Evolutionary conservation across 305 asterid genomes (phyloP).

Genomic region (Euphrasia arctica): DNA sequence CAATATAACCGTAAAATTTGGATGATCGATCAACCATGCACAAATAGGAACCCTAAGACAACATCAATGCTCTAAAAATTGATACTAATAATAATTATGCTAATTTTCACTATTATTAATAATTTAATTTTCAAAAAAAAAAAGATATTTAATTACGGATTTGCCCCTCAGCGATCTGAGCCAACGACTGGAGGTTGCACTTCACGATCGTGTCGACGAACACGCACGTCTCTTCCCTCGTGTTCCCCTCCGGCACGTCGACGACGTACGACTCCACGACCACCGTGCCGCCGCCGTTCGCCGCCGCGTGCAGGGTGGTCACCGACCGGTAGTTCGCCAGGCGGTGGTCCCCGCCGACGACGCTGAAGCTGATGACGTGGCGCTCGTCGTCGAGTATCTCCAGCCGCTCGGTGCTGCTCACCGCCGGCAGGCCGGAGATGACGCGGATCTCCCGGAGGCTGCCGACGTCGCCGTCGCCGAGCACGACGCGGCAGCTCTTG

Average conservation of each 20-base stretch:
- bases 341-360: conserved; percentile 55
- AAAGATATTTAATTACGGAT: conserved; percentile 6
- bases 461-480: conserved; percentile 48
- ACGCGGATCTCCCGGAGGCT: conserved; percentile 46
- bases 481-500: conserved; percentile 53
- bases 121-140: not conserved
- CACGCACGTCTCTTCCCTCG: conserved; percentile 72
- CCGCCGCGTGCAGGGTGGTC: conserved; percentile 43
- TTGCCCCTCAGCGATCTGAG: conserved; percentile 51
- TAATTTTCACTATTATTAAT: not conserved
- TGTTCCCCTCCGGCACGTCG: conserved; percentile 74
- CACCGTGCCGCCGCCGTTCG: conserved; percentile 39
- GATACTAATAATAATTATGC: too few relatives aligned
- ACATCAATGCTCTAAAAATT: too few relatives aligned
- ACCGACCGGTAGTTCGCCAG: conserved; percentile 48
- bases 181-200: conserved; percentile 73
- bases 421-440: conserved; percentile 58
- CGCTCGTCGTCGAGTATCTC: conserved; percentile 59
- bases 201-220: conserved; percentile 79
- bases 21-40: too few relatives aligned
- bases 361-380: conserved; percentile 56
- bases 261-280: conserved; percentile 80
- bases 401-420: conserved; percentile 46
- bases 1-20: too few relatives aligned
- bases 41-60: too few relatives aligned